Evolutionary conservation across 257 asterid species (phyloP).

Genomic region (Catharanthus roseus): DNA sequence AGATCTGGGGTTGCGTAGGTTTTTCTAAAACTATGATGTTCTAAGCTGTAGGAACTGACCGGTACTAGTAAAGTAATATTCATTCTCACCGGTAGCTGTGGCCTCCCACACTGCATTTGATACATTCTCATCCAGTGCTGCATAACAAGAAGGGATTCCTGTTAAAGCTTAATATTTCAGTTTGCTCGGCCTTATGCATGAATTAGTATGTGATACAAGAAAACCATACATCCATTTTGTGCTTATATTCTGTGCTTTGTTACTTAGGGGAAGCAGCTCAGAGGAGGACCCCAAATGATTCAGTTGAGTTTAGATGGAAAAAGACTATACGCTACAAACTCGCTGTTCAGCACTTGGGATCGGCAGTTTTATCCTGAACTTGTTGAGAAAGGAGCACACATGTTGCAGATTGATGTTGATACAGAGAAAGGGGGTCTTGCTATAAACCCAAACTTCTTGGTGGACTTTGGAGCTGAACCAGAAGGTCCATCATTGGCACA

Average conservation of each 20-base stretch:
- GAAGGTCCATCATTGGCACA: conserved; percentile 93
- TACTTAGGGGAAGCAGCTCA: conserved; percentile 54
- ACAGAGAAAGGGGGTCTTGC: conserved; percentile 71
- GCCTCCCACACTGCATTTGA: too few species aligned
- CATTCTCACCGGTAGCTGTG: too few species aligned
- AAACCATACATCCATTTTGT: background rate
- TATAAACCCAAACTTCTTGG: conserved; percentile 61
- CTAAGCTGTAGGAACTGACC: background rate
- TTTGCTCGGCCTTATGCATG: too few species aligned
- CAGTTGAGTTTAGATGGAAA: conserved; percentile 94
- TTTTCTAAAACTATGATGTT: too few species aligned
- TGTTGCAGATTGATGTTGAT: conserved; percentile 76
- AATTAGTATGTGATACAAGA: too few species aligned
- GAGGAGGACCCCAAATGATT: conserved; percentile 99
- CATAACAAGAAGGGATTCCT: too few species aligned
- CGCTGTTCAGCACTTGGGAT: conserved; percentile 92
- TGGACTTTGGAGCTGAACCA: conserved; percentile 84
- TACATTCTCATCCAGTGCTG: too few species aligned
- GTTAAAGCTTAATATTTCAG: too few species aligned
- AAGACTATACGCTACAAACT: conserved; percentile 77
- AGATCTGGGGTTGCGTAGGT: too few species aligned
- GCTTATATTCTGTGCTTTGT: background rate
- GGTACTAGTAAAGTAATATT: too few species aligned
- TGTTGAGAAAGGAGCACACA: conserved; percentile 72
- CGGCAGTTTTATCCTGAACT: conserved; percentile 83